Percentiles rank a stretch among this genome's conserved stretches.
These are phyloP conservation scores for Aspergillus sp. DNA, from an alignment of 2,329 filamentous ascomycete genomes.

Conservation along the genomic window DNA sequence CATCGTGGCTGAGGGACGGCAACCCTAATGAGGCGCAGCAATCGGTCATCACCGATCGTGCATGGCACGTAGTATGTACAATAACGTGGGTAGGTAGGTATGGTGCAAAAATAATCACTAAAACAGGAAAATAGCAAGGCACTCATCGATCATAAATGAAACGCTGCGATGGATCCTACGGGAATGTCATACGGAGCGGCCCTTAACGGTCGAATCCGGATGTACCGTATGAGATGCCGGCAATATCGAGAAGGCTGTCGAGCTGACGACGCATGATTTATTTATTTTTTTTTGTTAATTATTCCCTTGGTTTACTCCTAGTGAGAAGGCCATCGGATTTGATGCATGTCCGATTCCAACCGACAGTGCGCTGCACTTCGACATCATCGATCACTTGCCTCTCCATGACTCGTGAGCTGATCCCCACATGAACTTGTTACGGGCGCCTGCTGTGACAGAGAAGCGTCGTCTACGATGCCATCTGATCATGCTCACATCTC, in stretches of 20 bases:
- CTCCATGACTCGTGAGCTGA: slow-evolving; percentile 12
- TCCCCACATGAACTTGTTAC: slow-evolving; percentile 12
- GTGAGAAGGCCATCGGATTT: background rate
- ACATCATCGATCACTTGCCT: slow-evolving; percentile 7
- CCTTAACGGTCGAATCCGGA: slow-evolving; percentile 1
- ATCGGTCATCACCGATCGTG: slow-evolving; percentile 8
- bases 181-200: slow-evolving; percentile 2
- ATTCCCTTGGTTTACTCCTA: background rate
- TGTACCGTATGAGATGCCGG: background rate
- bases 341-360: slow-evolving; percentile 14
- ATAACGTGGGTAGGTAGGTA: background rate
- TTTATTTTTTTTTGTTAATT: background rate
- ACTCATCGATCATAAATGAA: background rate
- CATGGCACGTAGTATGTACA: background rate
- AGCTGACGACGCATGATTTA: slow-evolving; percentile 8
- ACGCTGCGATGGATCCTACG: background rate
- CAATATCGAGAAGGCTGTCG: background rate
- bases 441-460: slow-evolving; percentile 20
- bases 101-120: background rate
- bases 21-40: slow-evolving; percentile 8
- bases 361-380: slow-evolving; percentile 11
- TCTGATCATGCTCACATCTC: slow-evolving; percentile 7
- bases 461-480: slow-evolving; percentile 7
- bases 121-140: background rate
- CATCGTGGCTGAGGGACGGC: slow-evolving; percentile 7